These are phyloP conservation scores for Hirsutella rhossiliensis DNA, from an alignment of 2,329 filamentous ascomycete genomes.

Conservation along the genomic window DNA sequence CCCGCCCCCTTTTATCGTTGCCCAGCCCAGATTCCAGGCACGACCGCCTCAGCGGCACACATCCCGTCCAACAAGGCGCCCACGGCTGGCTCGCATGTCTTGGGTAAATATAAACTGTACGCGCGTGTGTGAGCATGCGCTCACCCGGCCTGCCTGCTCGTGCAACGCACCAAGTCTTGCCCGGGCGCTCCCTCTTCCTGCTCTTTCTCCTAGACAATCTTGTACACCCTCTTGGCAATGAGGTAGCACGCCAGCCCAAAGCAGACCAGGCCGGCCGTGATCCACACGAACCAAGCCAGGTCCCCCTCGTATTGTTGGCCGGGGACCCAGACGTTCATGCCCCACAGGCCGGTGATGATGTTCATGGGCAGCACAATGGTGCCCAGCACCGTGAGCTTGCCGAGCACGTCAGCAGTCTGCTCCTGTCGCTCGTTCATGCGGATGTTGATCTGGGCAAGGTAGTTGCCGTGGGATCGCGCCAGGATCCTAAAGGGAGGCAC, in stretches of 20 bases:
- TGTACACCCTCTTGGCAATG: slow-evolving; percentile 74
- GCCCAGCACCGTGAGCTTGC: slow-evolving; percentile 87
- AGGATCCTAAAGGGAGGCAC: slow-evolving; percentile 46
- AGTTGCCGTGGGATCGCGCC: slow-evolving; percentile 85
- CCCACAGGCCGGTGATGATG: slow-evolving; percentile 96
- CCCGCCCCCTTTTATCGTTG: too few species aligned
- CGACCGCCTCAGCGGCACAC: too few species aligned
- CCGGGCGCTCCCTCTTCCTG: not conserved
- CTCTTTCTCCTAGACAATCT: slow-evolving; percentile 48
- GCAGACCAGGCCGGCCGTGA: slow-evolving; percentile 60
- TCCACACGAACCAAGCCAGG: slow-evolving; percentile 62
- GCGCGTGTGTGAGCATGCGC: too few species aligned
- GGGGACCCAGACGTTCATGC: slow-evolving; percentile 96
- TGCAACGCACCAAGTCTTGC: not conserved
- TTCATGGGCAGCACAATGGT: slow-evolving; percentile 99
- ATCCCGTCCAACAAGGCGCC: too few species aligned
- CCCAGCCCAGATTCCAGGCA: too few species aligned
- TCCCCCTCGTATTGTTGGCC: slow-evolving; percentile 74
- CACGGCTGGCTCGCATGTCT: too few species aligned
- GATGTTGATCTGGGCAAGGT: slow-evolving; percentile 98
- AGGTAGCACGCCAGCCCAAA: slow-evolving; percentile 75
- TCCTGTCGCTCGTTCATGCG: slow-evolving; percentile 97
- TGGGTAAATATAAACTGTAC: too few species aligned
- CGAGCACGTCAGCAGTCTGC: slow-evolving; percentile 87
- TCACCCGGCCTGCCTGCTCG: not conserved